Evolutionary conservation across 371 early-diverging fungal species (phyloP), one percentile per base, ranked within the genome.

Genomic region (Syncephalastrum racemosum): DNA sequence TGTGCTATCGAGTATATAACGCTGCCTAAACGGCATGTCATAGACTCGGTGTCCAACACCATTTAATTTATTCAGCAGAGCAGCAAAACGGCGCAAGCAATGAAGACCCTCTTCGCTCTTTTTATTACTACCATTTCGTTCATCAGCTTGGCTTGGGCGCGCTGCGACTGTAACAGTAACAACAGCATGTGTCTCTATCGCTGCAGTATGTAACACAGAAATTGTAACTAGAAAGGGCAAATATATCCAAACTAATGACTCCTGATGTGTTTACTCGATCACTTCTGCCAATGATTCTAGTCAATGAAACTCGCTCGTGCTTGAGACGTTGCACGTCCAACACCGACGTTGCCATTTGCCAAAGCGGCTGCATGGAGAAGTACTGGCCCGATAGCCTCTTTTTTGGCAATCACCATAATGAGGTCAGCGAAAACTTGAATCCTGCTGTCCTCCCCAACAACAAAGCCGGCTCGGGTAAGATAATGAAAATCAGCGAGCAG

Each of bases 171-270:
- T 15, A 16, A 39, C 5, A 10, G 13, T 19, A 25, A 40, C 4
- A 24, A 44, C 23, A 7, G 3, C 18, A 45, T 39, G 12, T 57
- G 58, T 24, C 18, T 57, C 13, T 50, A 57, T 27, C 16, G 19
- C 22, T 57, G 58, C 14, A 50, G 58, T 57, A 57, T 31, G 36
- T 31, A 31, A 31, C 36, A 31, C 36, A 31, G 6, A 5, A 31
- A 7, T 31, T 31, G 10, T 8, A 12, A 31, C 12, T 31, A 12
- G 36, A 31, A 31, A 31, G 10, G 36, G 36, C 36, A 49, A 50
- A 24, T 41, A n/a, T 16, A 52, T 19, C 53, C 53, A 40, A 25
- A 14, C 20, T 19, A 10, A 19, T 49, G 50, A 53, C 10, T 23
- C 20, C 20, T 53, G 14, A 19, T 53, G 44, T 42, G 4, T 23